Evolutionary conservation across 2,329 filamentous ascomycete species (phyloP).

Genomic region (Anthostomella pinea): DNA sequence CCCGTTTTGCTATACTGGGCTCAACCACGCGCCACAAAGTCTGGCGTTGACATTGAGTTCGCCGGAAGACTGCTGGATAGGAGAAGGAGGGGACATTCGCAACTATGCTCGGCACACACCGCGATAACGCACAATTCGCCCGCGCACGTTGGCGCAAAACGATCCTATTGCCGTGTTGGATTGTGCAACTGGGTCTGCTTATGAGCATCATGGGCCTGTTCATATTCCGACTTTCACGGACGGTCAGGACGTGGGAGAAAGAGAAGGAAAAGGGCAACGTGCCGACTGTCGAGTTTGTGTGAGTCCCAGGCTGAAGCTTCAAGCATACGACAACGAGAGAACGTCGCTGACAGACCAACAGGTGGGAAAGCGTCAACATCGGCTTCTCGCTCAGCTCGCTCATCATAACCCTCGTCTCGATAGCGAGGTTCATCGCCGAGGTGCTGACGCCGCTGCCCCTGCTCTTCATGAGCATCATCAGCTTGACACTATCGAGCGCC

Average conservation of each 20-base stretch:
- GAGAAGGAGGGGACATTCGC: background rate
- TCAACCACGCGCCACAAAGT: background rate
- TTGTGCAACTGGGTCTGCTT: conserved; percentile 44
- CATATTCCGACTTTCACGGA: conserved; percentile 49
- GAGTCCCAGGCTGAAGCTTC: conserved; percentile 27
- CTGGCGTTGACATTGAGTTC: background rate
- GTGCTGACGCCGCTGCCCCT: conserved; percentile 54
- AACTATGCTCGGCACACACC: conserved; percentile 40
- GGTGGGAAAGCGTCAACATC: conserved; percentile 55
- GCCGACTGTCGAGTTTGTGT: conserved; percentile 50
- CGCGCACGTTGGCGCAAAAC: conserved; percentile 49
- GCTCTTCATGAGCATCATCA: conserved; percentile 50
- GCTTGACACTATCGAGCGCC: conserved; percentile 43
- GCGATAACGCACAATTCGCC: conserved; percentile 51
- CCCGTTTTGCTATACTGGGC: background rate
- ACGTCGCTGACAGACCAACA: conserved; percentile 22
- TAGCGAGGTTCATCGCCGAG: conserved; percentile 46
- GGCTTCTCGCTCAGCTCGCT: conserved; percentile 46
- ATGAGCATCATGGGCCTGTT: conserved; percentile 50
- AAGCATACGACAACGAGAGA: background rate
- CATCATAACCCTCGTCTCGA: conserved; percentile 45
- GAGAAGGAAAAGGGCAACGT: conserved; percentile 37
- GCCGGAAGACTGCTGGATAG: background rate
- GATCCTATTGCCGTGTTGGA: conserved; percentile 50
- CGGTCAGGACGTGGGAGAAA: conserved; percentile 42